Evolutionary conservation across 441 rosid genomes (phyloP).

Genomic region (Aquilaria agallochum): DNA sequence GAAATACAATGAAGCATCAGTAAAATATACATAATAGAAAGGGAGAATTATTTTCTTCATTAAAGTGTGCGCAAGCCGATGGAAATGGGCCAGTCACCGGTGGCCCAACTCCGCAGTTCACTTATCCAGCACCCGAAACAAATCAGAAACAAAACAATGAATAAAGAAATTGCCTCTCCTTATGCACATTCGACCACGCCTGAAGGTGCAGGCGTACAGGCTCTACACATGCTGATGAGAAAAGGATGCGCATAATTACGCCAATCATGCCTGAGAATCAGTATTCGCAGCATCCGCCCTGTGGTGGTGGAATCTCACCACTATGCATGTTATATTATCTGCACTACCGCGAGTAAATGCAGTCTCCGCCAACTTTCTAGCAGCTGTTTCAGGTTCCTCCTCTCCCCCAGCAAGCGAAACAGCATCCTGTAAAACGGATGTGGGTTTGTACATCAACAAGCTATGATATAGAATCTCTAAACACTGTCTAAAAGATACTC

Average conservation of each 20-base stretch:
- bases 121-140: background rate
- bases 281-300: constrained; percentile 29
- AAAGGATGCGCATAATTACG: constrained; percentile 1
- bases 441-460: too few relatives aligned
- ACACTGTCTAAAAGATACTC: too few relatives aligned
- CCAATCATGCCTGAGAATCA: constrained; percentile 19
- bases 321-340: constrained; percentile 95
- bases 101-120: too few relatives aligned
- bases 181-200: constrained; percentile 25
- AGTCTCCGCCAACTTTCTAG: constrained; percentile 78
- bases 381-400: constrained; percentile 80
- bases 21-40: too few relatives aligned
- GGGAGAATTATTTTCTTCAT: too few relatives aligned
- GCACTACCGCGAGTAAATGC: constrained; percentile 92
- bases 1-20: too few relatives aligned
- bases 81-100: too few relatives aligned
- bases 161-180: constrained; percentile 30
- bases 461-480: too few relatives aligned
- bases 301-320: constrained; percentile 70
- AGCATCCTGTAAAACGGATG: constrained; percentile 60
- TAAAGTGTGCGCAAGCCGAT: too few relatives aligned
- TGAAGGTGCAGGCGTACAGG: constrained; percentile 18
- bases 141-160: constrained; percentile 24
- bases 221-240: constrained; percentile 18
- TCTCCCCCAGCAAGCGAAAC: constrained; percentile 63